Conservation (phyloP, 805 yeast species). For the Hanseniaspora mollemarum region DNA sequence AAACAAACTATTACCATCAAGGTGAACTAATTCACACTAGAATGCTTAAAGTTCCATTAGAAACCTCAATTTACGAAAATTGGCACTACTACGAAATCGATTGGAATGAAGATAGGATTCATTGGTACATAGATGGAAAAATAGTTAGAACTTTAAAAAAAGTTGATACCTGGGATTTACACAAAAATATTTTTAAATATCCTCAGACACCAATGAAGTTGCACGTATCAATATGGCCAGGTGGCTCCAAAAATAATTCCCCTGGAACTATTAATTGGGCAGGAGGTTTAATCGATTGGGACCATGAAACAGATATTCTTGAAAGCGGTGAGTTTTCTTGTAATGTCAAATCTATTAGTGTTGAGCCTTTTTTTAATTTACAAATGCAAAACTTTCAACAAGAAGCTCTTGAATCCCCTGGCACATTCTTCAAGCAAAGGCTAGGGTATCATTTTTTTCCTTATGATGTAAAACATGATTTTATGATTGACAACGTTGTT, state of each 20-base stretch:
- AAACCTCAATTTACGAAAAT: constrained; percentile 45
- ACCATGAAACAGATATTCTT: constrained; percentile 51
- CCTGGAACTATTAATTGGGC: constrained; percentile 73
- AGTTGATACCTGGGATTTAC: constrained; percentile 51
- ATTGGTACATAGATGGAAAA: constrained; percentile 64
- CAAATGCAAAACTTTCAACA: constrained; percentile 15
- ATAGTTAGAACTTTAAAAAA: constrained; percentile 51
- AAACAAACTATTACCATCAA: constrained; percentile 70
- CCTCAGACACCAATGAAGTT: constrained; percentile 72
- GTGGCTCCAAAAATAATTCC: constrained; percentile 43
- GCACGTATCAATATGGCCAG: constrained; percentile 72
- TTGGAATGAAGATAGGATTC: constrained; percentile 62
- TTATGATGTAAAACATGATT: not conserved
- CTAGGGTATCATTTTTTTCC: not conserved
- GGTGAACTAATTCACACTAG: constrained; percentile 63
- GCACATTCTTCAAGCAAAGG: not conserved
- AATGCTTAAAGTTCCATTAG: constrained; percentile 25
- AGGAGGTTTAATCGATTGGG: constrained; percentile 82
- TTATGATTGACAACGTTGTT: constrained; percentile 1
- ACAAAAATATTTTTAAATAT: constrained; percentile 40
- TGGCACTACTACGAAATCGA: constrained; percentile 70
- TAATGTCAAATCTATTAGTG: constrained; percentile 42
- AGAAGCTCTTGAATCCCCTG: not conserved
- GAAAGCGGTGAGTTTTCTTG: constrained; percentile 68
- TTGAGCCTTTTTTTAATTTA: constrained; percentile 41